Conservation (phyloP, 768 basidiomycete genomes). For the Pisolithus marmoratus region DNA sequence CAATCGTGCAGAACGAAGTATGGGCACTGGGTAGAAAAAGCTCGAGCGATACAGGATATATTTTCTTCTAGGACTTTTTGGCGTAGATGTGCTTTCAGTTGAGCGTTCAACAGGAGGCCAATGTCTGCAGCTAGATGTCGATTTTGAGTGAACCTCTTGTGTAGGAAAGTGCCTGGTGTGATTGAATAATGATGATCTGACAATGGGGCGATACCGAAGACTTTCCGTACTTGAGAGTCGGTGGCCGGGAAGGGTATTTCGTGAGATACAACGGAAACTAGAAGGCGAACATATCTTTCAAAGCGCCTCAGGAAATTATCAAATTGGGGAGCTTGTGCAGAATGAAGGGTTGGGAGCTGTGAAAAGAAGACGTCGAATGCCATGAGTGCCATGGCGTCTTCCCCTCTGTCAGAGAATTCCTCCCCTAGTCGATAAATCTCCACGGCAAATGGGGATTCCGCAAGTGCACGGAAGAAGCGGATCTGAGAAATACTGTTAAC, state of each 20-base stretch:
- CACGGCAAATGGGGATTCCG: background rate
- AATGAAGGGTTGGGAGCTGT: background rate
- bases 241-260: constrained; percentile 8
- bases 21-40: background rate
- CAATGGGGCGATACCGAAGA: background rate
- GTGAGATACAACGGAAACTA: constrained; percentile 39
- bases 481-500: background rate
- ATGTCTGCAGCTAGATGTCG: background rate
- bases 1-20: background rate
- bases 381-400: background rate
- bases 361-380: background rate
- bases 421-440: background rate
- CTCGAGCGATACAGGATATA: background rate
- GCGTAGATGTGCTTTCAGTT: background rate
- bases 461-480: background rate
- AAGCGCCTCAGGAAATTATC: constrained; percentile 21
- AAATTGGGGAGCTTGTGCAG: constrained; percentile 28
- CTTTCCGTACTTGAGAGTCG: background rate
- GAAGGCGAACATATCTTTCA: constrained; percentile 20
- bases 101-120: background rate
- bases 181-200: background rate
- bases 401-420: background rate
- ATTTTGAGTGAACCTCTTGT: background rate
- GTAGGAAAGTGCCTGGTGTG: background rate
- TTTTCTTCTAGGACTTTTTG: background rate